Conservation (phyloP, 2,329 filamentous ascomycete genomes). For the Sclerotinia glacialis region DNA sequence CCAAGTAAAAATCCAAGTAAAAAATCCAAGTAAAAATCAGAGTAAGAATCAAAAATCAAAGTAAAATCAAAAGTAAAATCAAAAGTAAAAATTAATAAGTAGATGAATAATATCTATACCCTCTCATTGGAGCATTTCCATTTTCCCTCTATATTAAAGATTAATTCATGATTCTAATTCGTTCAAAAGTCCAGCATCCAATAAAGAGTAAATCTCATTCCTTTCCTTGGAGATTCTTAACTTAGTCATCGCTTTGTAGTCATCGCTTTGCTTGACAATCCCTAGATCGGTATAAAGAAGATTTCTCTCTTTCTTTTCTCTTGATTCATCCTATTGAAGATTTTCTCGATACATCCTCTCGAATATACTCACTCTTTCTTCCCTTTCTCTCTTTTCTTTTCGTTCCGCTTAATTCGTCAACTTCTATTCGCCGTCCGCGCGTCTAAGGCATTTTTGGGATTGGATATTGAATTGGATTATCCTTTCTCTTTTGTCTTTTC, state of each 20-base stretch:
- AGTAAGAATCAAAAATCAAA: no score
- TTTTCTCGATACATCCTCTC: no score
- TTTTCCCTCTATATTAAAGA: not conserved
- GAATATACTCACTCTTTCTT: not conserved
- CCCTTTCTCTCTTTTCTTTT: not conserved
- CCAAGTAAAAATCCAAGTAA: not conserved
- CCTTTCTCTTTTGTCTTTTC: not conserved
- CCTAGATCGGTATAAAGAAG: not conserved
- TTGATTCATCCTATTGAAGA: not conserved
- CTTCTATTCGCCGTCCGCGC: not conserved
- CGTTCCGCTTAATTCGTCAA: not conserved
- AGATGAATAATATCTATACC: not conserved
- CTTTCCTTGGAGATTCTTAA: not conserved
- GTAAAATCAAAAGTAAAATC: no score
- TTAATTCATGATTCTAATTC: not conserved
- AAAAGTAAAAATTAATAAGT: no score
- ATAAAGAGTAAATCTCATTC: not conserved
- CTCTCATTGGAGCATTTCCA: slow-evolving; percentile 1
- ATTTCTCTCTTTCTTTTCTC: not conserved
- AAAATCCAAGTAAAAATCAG: no score
- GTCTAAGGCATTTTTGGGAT: not conserved
- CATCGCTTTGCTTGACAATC: no score
- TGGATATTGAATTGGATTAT: not conserved
- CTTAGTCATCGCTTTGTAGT: no score
- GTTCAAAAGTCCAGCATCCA: not conserved